Evolutionary conservation across 441 rosid genomes (phyloP).

Genomic region (Adansonia rubrostipa): DNA sequence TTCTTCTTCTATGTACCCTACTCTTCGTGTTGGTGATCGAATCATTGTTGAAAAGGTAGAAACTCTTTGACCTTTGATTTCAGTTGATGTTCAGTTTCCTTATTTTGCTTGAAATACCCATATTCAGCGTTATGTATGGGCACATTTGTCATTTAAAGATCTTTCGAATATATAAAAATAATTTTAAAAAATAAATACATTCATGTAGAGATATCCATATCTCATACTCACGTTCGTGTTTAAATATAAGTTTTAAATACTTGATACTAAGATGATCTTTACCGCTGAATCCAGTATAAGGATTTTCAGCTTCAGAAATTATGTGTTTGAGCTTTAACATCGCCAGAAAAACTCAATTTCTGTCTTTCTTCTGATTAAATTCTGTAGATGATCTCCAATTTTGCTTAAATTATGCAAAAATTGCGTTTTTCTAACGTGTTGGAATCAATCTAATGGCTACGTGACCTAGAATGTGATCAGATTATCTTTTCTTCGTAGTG

Average conservation of each 20-base stretch:
- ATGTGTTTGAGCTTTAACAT: neutral
- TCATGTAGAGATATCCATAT: too few species aligned
- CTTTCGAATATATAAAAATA: too few species aligned
- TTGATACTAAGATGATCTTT: neutral
- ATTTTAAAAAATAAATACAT: too few species aligned
- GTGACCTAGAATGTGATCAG: neutral
- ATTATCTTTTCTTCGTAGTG: neutral
- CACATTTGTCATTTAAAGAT: too few species aligned
- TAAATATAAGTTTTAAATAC: neutral
- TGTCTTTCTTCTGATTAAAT: neutral
- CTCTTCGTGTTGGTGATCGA: slow-evolving; percentile 46
- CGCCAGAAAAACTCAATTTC: neutral
- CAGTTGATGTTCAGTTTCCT: neutral
- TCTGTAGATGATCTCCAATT: neutral
- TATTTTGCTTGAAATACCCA: neutral
- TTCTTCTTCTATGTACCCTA: slow-evolving; percentile 48
- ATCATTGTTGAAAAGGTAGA: slow-evolving; percentile 43
- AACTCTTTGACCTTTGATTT: neutral
- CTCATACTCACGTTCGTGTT: too few species aligned
- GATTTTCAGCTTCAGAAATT: slow-evolving; percentile 1
- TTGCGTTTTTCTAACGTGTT: neutral
- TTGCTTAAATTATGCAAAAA: neutral
- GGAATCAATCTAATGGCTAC: neutral
- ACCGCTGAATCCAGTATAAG: neutral
- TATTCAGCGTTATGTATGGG: too few species aligned